phyloP scores from a whole-genome alignment of 192 early-diverging fungal genomes.

The Mortierella alpina region DNA sequence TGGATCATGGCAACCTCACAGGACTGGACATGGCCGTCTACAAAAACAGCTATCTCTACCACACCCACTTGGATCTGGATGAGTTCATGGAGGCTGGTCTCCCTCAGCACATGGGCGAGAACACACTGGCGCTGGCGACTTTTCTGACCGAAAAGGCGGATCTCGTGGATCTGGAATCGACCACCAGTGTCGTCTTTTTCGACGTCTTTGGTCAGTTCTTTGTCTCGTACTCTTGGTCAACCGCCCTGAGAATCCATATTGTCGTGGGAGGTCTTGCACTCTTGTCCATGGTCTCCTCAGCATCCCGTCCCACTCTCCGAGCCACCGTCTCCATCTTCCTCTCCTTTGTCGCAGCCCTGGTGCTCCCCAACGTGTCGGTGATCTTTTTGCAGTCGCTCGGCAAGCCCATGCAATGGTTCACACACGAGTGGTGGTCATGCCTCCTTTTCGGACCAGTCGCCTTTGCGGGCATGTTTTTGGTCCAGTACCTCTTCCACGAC shows the following conservation, averaged over 20 bases:
- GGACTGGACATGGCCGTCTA: constrained; percentile 81
- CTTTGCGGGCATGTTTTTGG: constrained; percentile 59
- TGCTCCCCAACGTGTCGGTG: constrained; percentile 43
- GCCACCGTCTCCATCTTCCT: constrained; percentile 49
- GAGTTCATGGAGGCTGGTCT: constrained; percentile 69
- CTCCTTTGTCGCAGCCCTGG: constrained; percentile 41
- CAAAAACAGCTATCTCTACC: constrained; percentile 77
- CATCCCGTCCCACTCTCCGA: constrained; percentile 40
- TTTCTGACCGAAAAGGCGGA: constrained; percentile 66
- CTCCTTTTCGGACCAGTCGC: constrained; percentile 64
- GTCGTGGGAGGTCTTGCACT: constrained; percentile 39
- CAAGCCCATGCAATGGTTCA: constrained; percentile 72
- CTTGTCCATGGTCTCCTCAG: constrained; percentile 12
- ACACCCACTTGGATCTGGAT: constrained; percentile 75
- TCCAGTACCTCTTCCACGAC: constrained; percentile 55
- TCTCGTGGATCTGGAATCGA: constrained; percentile 58
- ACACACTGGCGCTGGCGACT: constrained; percentile 65
- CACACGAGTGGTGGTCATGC: constrained; percentile 66
- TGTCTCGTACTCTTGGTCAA: constrained; percentile 68
- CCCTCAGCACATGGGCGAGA: constrained; percentile 81
- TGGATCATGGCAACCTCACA: constrained; percentile 73
- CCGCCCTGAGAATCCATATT: constrained; percentile 63
- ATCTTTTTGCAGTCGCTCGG: constrained; percentile 39
- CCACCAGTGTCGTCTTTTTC: constrained; percentile 69
- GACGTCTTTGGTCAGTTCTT: constrained; percentile 73